Conservation (phyloP, 495 filamentous ascomycete genomes). For the Aspergillus ostianus region DNA sequence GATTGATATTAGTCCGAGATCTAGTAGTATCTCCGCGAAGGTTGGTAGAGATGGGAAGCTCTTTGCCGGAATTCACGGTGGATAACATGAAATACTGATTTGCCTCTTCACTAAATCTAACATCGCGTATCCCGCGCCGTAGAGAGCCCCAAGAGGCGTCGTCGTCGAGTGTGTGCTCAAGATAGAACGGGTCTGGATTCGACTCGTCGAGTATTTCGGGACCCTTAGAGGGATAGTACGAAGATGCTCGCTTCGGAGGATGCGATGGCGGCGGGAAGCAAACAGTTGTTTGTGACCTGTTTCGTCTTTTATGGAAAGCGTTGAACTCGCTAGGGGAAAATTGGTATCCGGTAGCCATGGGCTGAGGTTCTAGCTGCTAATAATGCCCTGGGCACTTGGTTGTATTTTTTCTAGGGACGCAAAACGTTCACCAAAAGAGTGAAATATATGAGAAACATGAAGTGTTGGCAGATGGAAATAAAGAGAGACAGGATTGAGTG, state of each 20-base stretch:
- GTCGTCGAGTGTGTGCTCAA: conserved; percentile 38
- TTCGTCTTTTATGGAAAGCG: conserved; percentile 32
- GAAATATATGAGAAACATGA: conserved; percentile 8
- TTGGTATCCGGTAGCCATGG: conserved; percentile 44
- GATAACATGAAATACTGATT: conserved; percentile 39
- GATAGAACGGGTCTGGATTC: conserved; percentile 47
- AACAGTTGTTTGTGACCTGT: conserved; percentile 37
- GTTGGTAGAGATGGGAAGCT: conserved; percentile 11
- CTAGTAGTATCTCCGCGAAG: conserved; percentile 16
- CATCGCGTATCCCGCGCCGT: conserved; percentile 33
- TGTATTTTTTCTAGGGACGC: conserved; percentile 4
- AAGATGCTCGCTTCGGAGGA: conserved; percentile 33
- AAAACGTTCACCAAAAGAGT: conserved; percentile 16
- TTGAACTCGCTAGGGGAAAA: conserved; percentile 36
- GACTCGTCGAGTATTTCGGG: conserved; percentile 37
- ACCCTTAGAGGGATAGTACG: conserved; percentile 33
- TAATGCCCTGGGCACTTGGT: not conserved
- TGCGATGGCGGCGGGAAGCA: conserved; percentile 34
- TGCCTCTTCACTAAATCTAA: conserved; percentile 33
- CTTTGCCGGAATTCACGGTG: conserved; percentile 24
- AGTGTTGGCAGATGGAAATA: conserved; percentile 3
- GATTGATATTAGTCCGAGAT: conserved; percentile 22
- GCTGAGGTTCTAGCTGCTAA: conserved; percentile 27
- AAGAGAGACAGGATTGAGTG: conserved; percentile 11
- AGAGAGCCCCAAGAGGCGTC: conserved; percentile 30